These are phyloP conservation scores for Yamadazyma friedrichii DNA, from an alignment of 1,139 yeast species.

Conservation along the genomic window DNA sequence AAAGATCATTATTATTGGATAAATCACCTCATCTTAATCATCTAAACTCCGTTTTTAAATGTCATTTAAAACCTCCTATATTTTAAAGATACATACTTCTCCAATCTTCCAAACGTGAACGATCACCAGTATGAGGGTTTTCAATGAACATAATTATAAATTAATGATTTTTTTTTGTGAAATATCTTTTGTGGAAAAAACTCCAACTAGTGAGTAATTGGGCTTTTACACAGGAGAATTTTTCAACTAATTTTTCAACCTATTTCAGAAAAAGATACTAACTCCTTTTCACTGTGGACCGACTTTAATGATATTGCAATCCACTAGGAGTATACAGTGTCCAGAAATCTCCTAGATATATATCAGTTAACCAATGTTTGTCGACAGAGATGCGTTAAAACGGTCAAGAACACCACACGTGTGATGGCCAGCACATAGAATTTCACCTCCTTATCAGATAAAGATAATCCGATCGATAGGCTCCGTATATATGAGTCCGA, in stretches of 20 bases:
- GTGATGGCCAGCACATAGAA: too few relatives aligned
- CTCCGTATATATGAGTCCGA: too few relatives aligned
- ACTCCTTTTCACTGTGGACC: too few relatives aligned
- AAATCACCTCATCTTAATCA: too few relatives aligned
- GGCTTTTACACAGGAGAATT: slow-evolving; percentile 1
- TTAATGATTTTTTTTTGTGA: neutral
- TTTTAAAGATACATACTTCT: slow-evolving; percentile 51
- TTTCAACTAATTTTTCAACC: neutral
- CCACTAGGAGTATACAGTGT: too few relatives aligned
- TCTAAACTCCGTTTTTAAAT: slow-evolving; percentile 48
- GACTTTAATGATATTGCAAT: too few relatives aligned
- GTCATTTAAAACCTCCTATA: neutral
- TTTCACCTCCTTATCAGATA: too few relatives aligned
- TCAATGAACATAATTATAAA: slow-evolving; percentile 66
- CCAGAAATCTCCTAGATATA: too few relatives aligned
- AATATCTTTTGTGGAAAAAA: slow-evolving; percentile 6
- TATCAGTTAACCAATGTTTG: too few relatives aligned
- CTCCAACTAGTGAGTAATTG: slow-evolving; percentile 6
- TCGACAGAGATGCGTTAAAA: too few relatives aligned
- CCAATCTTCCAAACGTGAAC: slow-evolving; percentile 85
- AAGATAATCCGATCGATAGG: too few relatives aligned
- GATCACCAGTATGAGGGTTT: slow-evolving; percentile 81
- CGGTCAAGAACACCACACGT: too few relatives aligned
- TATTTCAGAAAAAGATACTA: neutral
- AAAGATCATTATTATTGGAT: slow-evolving; percentile 1